Base-by-base conservation (phyloP, 1,284 basidiomycete genomes). In the Coniferiporia weirii region DNA sequence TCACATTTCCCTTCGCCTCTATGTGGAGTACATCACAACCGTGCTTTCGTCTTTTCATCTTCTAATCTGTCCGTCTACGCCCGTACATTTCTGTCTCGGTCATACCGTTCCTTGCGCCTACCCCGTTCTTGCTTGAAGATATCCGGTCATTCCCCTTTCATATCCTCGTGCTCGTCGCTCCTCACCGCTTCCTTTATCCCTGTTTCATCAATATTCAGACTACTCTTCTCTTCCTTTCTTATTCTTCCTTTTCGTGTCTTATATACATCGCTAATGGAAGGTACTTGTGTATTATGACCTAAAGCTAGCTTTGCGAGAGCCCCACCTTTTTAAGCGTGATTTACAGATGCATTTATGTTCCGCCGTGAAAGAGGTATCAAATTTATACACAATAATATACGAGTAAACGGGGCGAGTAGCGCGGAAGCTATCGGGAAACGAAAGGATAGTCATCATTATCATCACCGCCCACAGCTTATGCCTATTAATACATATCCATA, bases 211-310 rank as follows among this genome's bases (percentile, higher is more conserved):
- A 3, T 46, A 17, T n/a, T 19, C 44, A 46, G 44, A 20, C 12
- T 20, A 15, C 15, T 49, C 47, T n/a, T 49, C 22, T 50, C 58
- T 7, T 59, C 54, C 54, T 50, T n/a, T 56, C 19, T 8, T 34
- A 36, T 13, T 10, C 22, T 9, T 57, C 58, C 44, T 53, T 13
- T 52, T 46, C 36, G 17, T 52, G 47, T 60, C 51, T 22, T 56
- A 60, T 60, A 56, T 52, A 52, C 49, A 38, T 52, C 46, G 40
- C 27, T 56, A 60, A 60, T 60, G 59, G 59, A 60, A 53, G 59
- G 54, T 60, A 50, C 36, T 55, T 44, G 59, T 60, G 59, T 60
- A 60, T 47, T 47, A 32, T 56, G 47, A 34, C 51, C 46, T 22
- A 46, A 43, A 35, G 4, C 48, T 27, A 27, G 45, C 10, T 44